Conservation (phyloP, 345 rosid genomes). For the Pistacia atlantica region DNA sequence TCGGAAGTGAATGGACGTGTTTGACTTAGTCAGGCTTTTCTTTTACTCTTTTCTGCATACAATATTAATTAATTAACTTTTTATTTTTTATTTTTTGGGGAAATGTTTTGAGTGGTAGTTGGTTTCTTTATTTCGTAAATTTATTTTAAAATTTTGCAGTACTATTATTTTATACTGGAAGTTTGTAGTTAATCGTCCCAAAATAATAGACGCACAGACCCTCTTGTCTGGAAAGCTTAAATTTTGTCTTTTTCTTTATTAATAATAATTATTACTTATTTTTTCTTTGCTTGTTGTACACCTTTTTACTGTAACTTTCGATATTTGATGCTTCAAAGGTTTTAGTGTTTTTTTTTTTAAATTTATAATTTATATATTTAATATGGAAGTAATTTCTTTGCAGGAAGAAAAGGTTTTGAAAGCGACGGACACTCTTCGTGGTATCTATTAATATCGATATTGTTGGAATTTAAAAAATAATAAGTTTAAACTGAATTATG, state of each 20-base stretch:
- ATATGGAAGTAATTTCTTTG: slow-evolving; percentile 39
- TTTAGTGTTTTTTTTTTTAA: slow-evolving; percentile 13
- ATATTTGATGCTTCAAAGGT: slow-evolving; percentile 22
- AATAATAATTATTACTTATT: slow-evolving; percentile 25
- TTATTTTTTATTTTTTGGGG: slow-evolving; percentile 23
- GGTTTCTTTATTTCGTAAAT: slow-evolving; percentile 31
- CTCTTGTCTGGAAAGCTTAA: slow-evolving; percentile 55
- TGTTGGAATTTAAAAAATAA: slow-evolving; percentile 33
- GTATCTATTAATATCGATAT: slow-evolving; percentile 43
- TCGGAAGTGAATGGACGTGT: slow-evolving; percentile 45
- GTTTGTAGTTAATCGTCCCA: slow-evolving; percentile 34
- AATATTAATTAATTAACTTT: slow-evolving; percentile 34
- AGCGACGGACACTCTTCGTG: slow-evolving; percentile 84
- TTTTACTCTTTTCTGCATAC: slow-evolving; percentile 19
- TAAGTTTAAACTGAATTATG: slow-evolving; percentile 28
- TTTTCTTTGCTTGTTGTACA: slow-evolving; percentile 25
- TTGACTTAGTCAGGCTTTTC: slow-evolving; percentile 58
- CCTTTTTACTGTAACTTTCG: slow-evolving; percentile 43
- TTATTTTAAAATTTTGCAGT: slow-evolving; percentile 15
- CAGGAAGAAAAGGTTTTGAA: slow-evolving; percentile 81
- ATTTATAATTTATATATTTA: slow-evolving; percentile 21
- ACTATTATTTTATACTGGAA: slow-evolving; percentile 31
- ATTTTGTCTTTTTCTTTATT: slow-evolving; percentile 68
- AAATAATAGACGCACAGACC: slow-evolving; percentile 45
- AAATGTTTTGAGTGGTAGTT: slow-evolving; percentile 31